These are phyloP conservation scores for Coriolopsis trogii DNA, from an alignment of 1,284 basidiomycete species.

Conservation along the genomic window DNA sequence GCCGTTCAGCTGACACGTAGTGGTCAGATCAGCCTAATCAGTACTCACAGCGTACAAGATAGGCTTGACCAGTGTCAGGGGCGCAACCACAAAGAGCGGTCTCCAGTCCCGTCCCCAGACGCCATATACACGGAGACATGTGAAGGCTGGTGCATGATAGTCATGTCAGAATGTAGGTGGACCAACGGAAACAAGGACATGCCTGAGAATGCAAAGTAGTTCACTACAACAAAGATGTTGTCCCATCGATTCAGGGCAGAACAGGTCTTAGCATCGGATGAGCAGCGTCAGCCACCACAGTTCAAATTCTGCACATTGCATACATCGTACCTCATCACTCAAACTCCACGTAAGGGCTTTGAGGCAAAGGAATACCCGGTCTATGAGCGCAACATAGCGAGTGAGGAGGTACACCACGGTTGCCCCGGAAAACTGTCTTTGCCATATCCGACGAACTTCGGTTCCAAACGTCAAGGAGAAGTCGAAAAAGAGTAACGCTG, in stretches of 20 bases:
- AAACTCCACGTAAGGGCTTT: not conserved
- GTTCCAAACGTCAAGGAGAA: not conserved
- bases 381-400: conserved; percentile 17
- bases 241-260: not conserved
- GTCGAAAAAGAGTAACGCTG: not conserved
- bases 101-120: not conserved
- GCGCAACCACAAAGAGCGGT: not conserved
- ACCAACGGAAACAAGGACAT: too few species aligned
- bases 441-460: conserved; percentile 15
- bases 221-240: conserved; percentile 1
- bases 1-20: not conserved
- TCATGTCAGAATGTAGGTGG: too few species aligned
- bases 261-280: not conserved
- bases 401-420: conserved; percentile 19
- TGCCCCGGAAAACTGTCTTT: conserved; percentile 12
- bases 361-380: conserved; percentile 1
- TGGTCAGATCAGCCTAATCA: not conserved
- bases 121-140: not conserved
- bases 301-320: too few species aligned
- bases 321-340: conserved; percentile 1
- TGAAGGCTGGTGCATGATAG: too few species aligned
- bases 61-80: not conserved
- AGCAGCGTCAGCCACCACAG: too few species aligned
- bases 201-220: conserved; percentile 3
- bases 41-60: not conserved